These are phyloP conservation scores for Vinca minor DNA, from an alignment of 257 asterid genomes.

Conservation along the genomic window DNA sequence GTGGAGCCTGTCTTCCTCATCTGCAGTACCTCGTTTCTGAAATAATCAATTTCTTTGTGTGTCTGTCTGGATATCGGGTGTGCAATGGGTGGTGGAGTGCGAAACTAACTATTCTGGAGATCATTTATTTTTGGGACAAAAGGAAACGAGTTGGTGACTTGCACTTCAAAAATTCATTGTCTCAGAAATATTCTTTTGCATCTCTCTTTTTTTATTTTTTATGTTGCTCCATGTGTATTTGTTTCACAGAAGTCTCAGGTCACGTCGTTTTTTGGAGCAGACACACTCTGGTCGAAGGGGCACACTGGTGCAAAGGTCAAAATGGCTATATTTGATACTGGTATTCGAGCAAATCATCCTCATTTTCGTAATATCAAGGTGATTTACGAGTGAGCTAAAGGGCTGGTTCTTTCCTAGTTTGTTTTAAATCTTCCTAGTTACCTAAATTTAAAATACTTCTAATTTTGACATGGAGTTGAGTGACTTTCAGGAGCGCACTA, in stretches of 20 bases:
- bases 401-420: neutral
- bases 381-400: conserved; percentile 12
- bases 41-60: neutral
- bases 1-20: neutral
- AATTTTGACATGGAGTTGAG: neutral
- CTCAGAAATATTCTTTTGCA: neutral
- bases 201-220: neutral
- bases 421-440: neutral
- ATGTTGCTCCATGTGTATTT: conserved; percentile 3
- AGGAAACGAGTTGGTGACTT: neutral
- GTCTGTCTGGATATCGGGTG: neutral
- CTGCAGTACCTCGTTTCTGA: neutral
- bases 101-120: neutral
- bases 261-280: conserved; percentile 96
- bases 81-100: neutral
- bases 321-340: conserved; percentile 97
- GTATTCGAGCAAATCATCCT: conserved; percentile 87
- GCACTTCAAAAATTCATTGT: neutral
- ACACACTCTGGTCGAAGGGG: conserved; percentile 87
- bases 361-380: conserved; percentile 98
- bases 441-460: neutral
- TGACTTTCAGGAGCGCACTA: conserved; percentile 78
- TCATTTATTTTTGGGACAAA: neutral
- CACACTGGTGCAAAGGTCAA: conserved; percentile 91
- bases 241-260: conserved; percentile 82